Evolutionary conservation across 2,329 filamentous ascomycete species (phyloP), one percentile per base, ranked within the genome.

Genomic region (Cordyceps cateniannulata): DNA sequence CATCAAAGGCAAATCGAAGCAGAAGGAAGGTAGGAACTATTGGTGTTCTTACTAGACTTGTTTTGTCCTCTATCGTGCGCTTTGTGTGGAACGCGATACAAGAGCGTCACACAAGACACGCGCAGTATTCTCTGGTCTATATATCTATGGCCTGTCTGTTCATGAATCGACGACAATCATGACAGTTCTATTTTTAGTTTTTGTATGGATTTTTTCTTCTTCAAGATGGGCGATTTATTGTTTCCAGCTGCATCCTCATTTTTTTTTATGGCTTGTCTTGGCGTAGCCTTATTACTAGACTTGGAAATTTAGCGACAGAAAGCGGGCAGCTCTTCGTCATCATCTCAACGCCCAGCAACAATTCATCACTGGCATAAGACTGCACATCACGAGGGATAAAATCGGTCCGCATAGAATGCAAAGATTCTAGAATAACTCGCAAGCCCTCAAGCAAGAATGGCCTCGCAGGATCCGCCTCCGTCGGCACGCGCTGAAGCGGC

Each of bases 221-320:
- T 9, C 10, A 10, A 35, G 14, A 10, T 14, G 10, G n/a, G n/a
- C 1, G 10, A 35, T 35, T 29, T 45, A 2, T n/a, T 18, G 20
- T 44, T 5, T 6, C 9, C 53, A 55, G 53, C 53, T 18, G 25
- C 25, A 12, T 47, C 24, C 32, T 32, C n/a, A 29, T n/a, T 45
- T 32, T 22, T 32, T 22, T n/a, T 24, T 27, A 42, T 56, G 25
- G 27, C 53, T 35, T 32, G 50, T 7, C 53, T 55, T 55, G 25
- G 53, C 53, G 44, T 8, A 22, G 53, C 32, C 10, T 35, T 3
- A 3, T 25, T 18, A 32, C 35, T 38, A n/a, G n/a, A 44, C 5
- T 27, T 57, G 29, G 54, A 57, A 38, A 32, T n/a, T 52, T 59
- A 52, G 57, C 48, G 48, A 49, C 48, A 16, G 56, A 38, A 52